phyloP scores from a whole-genome alignment of 345 rosid genomes.

The Bretschneidera sinensis region DNA sequence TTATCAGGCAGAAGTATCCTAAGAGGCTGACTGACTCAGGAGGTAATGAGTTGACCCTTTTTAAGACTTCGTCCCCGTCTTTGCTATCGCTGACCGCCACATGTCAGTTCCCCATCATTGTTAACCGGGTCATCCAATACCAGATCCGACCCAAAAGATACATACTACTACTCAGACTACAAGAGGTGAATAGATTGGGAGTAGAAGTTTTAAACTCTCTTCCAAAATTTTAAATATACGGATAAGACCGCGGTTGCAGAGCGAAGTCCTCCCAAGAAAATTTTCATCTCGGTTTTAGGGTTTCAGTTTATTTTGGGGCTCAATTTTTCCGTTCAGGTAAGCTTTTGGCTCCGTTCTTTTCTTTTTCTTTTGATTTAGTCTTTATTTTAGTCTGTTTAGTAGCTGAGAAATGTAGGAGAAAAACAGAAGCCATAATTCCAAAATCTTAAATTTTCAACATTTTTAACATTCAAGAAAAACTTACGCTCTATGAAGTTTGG shows the following conservation, averaged over 20 bases:
- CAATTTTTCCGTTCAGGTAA: conserved; percentile 24
- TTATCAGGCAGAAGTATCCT: no score
- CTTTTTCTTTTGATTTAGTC: conserved; percentile 6
- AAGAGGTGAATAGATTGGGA: no score
- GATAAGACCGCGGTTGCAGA: conserved; percentile 33
- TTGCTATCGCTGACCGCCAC: no score
- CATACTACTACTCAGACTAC: no score
- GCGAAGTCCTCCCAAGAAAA: conserved; percentile 19
- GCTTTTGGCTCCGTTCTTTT: conserved; percentile 1
- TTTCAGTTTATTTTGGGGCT: conserved; percentile 18
- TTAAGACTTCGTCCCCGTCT: no score
- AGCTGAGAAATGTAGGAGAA: background rate
- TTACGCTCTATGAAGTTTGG: conserved; percentile 4
- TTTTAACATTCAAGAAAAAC: background rate
- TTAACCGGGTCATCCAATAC: conserved; percentile 28
- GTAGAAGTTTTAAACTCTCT: no score
- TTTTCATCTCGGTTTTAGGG: conserved; percentile 14
- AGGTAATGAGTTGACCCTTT: no score
- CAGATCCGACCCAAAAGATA: conserved; percentile 23
- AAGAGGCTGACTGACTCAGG: no score
- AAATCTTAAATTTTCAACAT: conserved; percentile 6
- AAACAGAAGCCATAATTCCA: background rate
- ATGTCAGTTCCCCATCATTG: conserved; percentile 16
- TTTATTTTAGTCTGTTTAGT: conserved; percentile 16
- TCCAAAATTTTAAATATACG: conserved; percentile 8